Evolutionary conservation across 2,329 filamentous ascomycete genomes (phyloP).

Genomic region (Trichoderma cornu-damae): DNA sequence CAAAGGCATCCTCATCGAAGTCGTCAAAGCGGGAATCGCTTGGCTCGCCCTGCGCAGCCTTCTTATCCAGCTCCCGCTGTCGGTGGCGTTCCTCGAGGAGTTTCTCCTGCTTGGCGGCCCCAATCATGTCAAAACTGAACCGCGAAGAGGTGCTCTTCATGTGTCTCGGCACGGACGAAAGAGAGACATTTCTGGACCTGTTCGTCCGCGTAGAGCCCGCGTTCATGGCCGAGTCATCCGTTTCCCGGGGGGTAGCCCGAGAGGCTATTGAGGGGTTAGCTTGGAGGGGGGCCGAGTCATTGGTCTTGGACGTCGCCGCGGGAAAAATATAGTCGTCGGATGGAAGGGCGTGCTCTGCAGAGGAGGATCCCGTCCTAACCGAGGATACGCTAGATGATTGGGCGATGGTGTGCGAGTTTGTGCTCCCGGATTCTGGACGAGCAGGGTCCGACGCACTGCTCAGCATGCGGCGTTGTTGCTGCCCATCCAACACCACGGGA

Average conservation of each 20-base stretch:
- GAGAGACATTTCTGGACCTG: constrained; percentile 50
- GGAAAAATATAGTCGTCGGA: constrained; percentile 25
- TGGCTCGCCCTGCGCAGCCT: constrained; percentile 36
- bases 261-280: constrained; percentile 22
- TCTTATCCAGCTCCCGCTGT: constrained; percentile 59
- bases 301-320: constrained; percentile 39
- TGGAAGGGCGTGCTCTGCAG: constrained; percentile 16
- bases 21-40: constrained; percentile 56
- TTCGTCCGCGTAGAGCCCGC: constrained; percentile 29
- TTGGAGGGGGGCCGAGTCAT: constrained; percentile 22
- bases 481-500: background rate
- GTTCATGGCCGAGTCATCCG: constrained; percentile 21
- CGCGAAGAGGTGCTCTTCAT: constrained; percentile 74
- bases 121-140: constrained; percentile 78
- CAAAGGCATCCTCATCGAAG: constrained; percentile 56
- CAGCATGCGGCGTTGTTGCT: constrained; percentile 20
- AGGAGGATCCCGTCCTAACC: constrained; percentile 21
- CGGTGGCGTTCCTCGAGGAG: constrained; percentile 68
- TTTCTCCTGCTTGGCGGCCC: constrained; percentile 62
- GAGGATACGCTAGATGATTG: constrained; percentile 29
- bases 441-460: constrained; percentile 33
- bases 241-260: constrained; percentile 22
- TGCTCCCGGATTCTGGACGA: constrained; percentile 24
- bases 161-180: constrained; percentile 52
- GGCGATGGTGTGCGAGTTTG: constrained; percentile 26